Evolutionary conservation across 2,329 filamentous ascomycete genomes (phyloP).

Genomic region (Sporothrix brunneoviolacea): DNA sequence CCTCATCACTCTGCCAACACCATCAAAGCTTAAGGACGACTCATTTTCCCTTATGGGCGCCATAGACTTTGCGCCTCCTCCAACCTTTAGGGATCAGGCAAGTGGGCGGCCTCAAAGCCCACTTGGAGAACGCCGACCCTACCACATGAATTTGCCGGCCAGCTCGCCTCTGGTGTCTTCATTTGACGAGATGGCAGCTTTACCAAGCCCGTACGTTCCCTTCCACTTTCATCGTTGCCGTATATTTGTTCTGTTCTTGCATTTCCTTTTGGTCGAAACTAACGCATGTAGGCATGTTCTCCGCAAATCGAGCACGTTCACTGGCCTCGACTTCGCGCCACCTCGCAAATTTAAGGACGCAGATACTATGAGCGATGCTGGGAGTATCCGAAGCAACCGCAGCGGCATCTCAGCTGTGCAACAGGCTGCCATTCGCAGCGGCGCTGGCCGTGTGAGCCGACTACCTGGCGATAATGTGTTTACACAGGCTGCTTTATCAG

Average conservation of each 20-base stretch:
- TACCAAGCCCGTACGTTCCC: conserved; percentile 84
- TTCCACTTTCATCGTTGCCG: background rate
- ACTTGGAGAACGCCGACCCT: conserved; percentile 60
- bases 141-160: conserved; percentile 63
- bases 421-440: conserved; percentile 65
- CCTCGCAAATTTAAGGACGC: conserved; percentile 64
- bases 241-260: background rate
- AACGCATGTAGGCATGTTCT: conserved; percentile 52
- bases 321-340: conserved; percentile 72
- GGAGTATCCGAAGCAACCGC: conserved; percentile 64
- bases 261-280: background rate
- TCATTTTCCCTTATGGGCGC: conserved; percentile 61
- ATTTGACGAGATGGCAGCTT: conserved; percentile 76
- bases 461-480: conserved; percentile 78
- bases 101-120: conserved; percentile 63
- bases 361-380: conserved; percentile 57
- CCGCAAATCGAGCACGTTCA: conserved; percentile 73
- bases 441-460: conserved; percentile 80
- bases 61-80: conserved; percentile 81
- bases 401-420: conserved; percentile 69
- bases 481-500: conserved; percentile 59
- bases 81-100: conserved; percentile 57
- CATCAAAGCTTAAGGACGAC: conserved; percentile 77
- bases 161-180: conserved; percentile 75
- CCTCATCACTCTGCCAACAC: conserved; percentile 74